phyloP scores from a whole-genome alignment of 371 early-diverging fungal genomes.

The Funneliformis caledonium region DNA sequence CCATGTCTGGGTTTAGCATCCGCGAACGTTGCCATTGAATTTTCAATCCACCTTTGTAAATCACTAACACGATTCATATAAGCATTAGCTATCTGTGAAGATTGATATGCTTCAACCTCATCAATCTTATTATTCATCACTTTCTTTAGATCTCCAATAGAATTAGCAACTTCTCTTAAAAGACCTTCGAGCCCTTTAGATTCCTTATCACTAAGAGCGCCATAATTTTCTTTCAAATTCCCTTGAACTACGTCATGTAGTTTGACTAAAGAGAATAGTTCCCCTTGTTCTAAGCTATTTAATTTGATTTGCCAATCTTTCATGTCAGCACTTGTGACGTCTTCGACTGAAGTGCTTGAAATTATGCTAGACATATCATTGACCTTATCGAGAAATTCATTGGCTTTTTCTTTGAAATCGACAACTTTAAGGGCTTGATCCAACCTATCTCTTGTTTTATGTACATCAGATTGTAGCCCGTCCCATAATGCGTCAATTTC shows the following conservation, averaged over 20 bases:
- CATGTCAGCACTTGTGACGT: not conserved
- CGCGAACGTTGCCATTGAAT: not conserved
- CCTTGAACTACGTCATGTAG: constrained; percentile 26
- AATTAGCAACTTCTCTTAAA: not conserved
- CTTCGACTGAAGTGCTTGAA: not conserved
- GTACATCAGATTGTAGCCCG: constrained; percentile 8
- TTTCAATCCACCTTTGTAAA: constrained; percentile 35
- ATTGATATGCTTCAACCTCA: constrained; percentile 34
- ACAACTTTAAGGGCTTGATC: constrained; percentile 37
- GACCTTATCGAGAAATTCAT: constrained; percentile 15
- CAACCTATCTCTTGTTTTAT: constrained; percentile 8
- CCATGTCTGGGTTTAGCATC: constrained; percentile 13
- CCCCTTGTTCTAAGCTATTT: constrained; percentile 31
- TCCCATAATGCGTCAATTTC: constrained; percentile 37
- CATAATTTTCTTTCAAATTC: constrained; percentile 29
- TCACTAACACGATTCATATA: constrained; percentile 22
- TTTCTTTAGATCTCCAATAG: constrained; percentile 14
- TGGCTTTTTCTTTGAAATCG: constrained; percentile 37
- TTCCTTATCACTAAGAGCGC: constrained; percentile 30
- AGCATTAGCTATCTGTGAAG: constrained; percentile 28
- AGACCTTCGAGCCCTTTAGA: constrained; percentile 2
- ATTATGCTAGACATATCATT: constrained; percentile 20
- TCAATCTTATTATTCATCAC: constrained; percentile 30
- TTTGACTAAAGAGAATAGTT: constrained; percentile 34
- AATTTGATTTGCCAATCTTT: constrained; percentile 41